Conservation (phyloP, 208 protist species). For the Endotrypanum monterogeii region DNA sequence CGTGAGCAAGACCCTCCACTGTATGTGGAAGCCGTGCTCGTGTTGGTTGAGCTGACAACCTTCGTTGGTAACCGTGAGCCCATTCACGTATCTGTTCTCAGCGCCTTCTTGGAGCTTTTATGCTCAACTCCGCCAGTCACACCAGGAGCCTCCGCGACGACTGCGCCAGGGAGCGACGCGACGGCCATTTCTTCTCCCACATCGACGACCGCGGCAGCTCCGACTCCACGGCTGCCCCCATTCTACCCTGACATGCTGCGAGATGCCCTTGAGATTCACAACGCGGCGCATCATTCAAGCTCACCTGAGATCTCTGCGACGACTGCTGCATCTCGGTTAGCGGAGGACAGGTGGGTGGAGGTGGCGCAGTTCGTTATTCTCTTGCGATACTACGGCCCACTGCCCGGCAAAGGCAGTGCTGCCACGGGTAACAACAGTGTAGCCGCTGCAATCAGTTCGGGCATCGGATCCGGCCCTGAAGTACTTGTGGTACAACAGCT, state of each 20-base stretch:
- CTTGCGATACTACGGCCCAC: slow-evolving; percentile 43
- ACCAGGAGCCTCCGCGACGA: slow-evolving; percentile 5
- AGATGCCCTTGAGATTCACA: slow-evolving; percentile 40
- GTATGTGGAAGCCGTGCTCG: slow-evolving; percentile 60
- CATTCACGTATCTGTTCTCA: slow-evolving; percentile 73
- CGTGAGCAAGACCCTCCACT: slow-evolving; percentile 28
- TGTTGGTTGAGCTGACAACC: slow-evolving; percentile 75
- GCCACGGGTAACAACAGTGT: neutral
- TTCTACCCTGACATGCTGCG: slow-evolving; percentile 78
- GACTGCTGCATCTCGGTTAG: slow-evolving; percentile 9
- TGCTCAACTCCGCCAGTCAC: neutral
- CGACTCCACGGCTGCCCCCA: neutral
- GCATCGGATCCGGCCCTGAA: neutral
- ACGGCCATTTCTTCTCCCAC: neutral
- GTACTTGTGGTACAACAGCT: slow-evolving; percentile 22
- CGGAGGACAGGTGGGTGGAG: slow-evolving; percentile 62
- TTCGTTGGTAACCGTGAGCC: slow-evolving; percentile 87
- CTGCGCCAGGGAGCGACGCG: neutral
- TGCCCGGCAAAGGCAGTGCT: neutral
- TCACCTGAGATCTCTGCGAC: neutral
- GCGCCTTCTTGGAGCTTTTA: slow-evolving; percentile 59
- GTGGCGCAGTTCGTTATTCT: slow-evolving; percentile 70
- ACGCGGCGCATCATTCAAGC: neutral
- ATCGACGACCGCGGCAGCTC: neutral
- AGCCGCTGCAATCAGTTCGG: neutral